Evolutionary conservation across 179 eudicot species (phyloP).

Genomic region (Beta corolliflora): DNA sequence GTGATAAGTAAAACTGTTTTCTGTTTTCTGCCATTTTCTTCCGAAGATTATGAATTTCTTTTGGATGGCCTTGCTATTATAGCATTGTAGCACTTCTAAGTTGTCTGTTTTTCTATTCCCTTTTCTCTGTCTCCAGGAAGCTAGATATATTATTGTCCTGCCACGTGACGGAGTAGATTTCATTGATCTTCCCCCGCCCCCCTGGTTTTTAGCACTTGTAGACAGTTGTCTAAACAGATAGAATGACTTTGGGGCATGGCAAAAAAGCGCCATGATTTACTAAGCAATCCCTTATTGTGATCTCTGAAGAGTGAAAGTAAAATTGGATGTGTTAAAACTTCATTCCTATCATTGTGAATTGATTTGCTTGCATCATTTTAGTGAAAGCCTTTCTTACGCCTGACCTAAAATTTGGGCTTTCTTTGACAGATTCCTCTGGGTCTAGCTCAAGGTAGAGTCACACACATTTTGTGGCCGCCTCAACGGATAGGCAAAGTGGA

Average conservation of each 20-base stretch:
- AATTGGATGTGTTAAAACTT: not conserved
- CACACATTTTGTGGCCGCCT: constrained; percentile 90
- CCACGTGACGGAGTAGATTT: no score
- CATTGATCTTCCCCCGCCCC: no score
- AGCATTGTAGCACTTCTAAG: not conserved
- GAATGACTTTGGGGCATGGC: not conserved
- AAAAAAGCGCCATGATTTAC: not conserved
- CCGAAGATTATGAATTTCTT: not conserved
- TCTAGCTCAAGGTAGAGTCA: constrained; percentile 75
- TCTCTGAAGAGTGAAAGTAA: not conserved
- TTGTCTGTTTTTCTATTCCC: no score
- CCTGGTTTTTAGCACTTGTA: not conserved
- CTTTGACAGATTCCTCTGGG: constrained; percentile 79
- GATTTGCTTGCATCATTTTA: not conserved
- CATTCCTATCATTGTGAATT: not conserved
- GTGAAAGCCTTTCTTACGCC: not conserved
- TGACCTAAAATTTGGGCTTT: constrained; percentile 17
- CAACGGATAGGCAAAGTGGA: constrained; percentile 67
- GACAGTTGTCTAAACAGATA: not conserved
- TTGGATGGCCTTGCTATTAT: not conserved
- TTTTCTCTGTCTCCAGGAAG: no score
- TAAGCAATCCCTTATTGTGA: not conserved
- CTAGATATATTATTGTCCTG: no score
- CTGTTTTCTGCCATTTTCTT: not conserved
- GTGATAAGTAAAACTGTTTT: not conserved